phyloP scores from a whole-genome alignment of 345 rosid species.

The sweet orange (Citrus sinensis) region DNA sequence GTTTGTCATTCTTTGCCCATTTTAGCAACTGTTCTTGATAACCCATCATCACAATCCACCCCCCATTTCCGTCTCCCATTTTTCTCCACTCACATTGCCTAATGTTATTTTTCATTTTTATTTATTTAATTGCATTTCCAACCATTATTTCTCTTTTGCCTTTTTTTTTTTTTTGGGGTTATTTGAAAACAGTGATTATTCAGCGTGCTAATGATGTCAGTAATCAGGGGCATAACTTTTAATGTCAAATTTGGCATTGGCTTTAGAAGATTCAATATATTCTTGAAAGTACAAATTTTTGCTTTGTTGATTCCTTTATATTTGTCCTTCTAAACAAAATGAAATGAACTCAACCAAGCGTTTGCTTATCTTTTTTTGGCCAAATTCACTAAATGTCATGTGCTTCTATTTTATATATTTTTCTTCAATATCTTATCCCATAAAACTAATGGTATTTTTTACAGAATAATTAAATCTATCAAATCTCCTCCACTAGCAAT shows the following conservation, averaged over 20 bases:
- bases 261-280: constrained; percentile 5
- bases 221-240: neutral
- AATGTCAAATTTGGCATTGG: neutral
- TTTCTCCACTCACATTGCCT: neutral
- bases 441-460: too few relatives aligned
- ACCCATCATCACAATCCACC: neutral
- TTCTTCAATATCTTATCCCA: too few relatives aligned
- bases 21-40: neutral
- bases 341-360: neutral
- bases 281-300: neutral
- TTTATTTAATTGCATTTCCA: neutral
- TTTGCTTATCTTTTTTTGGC: neutral
- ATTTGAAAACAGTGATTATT: too few relatives aligned
- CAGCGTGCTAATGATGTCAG: neutral
- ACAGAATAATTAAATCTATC: too few relatives aligned
- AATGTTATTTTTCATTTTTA: neutral
- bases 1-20: neutral
- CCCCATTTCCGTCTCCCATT: neutral
- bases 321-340: neutral
- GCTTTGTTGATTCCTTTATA: neutral
- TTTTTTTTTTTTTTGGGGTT: too few relatives aligned
- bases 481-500: too few relatives aligned
- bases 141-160: neutral
- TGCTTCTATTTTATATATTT: too few relatives aligned
- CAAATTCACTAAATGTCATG: too few relatives aligned